Evolutionary conservation across 140 eudicot genomes (phyloP).

Genomic region (Flaveria floridana): DNA sequence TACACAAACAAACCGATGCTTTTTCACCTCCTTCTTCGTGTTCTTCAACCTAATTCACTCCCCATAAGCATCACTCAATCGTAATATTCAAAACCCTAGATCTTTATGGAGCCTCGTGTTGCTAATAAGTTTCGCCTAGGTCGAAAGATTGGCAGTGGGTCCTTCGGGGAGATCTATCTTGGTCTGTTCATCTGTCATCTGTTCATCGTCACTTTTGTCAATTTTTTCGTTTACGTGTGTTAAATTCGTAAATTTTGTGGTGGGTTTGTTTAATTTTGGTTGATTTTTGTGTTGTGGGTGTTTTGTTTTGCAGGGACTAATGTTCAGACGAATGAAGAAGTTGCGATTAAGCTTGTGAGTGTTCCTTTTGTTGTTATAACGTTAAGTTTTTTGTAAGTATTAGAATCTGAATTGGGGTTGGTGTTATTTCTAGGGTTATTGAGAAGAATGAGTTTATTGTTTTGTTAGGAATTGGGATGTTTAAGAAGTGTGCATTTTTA

Average conservation of each 20-base stretch:
- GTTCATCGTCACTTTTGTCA: not conserved
- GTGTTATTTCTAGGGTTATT: slow-evolving; percentile 24
- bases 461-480: not conserved
- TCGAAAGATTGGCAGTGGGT: slow-evolving; percentile 48
- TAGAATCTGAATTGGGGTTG: slow-evolving; percentile 16
- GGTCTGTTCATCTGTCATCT: slow-evolving; percentile 26
- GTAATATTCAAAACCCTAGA: slow-evolving; percentile 36
- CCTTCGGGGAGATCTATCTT: slow-evolving; percentile 45
- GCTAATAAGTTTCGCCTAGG: slow-evolving; percentile 42
- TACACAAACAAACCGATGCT: slow-evolving; percentile 25
- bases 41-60: slow-evolving; percentile 35
- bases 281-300: not conserved
- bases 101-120: slow-evolving; percentile 47
- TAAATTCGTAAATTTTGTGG: not conserved
- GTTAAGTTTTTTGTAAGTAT: not conserved
- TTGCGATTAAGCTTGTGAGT: slow-evolving; percentile 90
- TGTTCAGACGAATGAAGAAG: slow-evolving; percentile 89
- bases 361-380: not conserved
- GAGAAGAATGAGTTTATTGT: not conserved
- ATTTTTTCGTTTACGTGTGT: not conserved
- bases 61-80: slow-evolving; percentile 1
- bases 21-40: slow-evolving; percentile 16
- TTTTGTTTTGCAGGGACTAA: slow-evolving; percentile 55
- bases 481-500: not conserved
- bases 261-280: not conserved